These are phyloP conservation scores for Trypanosoma mega DNA, from an alignment of 208 protist species.

Conservation along the genomic window DNA sequence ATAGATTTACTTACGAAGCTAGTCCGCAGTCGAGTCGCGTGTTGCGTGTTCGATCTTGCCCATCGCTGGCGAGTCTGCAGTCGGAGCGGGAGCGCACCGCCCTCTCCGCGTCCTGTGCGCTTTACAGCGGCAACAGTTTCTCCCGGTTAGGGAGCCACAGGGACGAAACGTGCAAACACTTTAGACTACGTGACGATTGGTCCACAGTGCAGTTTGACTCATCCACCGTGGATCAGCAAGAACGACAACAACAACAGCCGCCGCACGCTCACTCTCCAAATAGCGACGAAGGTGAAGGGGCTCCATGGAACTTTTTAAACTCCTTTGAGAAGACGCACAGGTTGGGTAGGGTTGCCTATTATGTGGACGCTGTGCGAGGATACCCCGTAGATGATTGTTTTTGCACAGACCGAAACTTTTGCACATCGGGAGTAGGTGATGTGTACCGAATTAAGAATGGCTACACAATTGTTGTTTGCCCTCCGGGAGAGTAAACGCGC, in stretches of 20 bases:
- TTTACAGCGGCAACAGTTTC: neutral
- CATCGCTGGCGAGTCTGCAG: neutral
- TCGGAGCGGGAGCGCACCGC: neutral
- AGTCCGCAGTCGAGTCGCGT: neutral
- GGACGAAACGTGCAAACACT: neutral
- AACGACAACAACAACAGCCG: neutral
- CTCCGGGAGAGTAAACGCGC: too few relatives aligned
- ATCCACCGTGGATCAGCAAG: neutral
- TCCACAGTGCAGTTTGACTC: too few relatives aligned
- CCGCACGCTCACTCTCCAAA: too few relatives aligned
- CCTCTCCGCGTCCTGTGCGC: neutral
- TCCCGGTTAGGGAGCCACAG: neutral
- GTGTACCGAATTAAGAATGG: neutral
- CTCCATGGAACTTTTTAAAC: neutral
- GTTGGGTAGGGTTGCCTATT: neutral
- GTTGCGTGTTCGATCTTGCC: neutral
- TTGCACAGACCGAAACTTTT: conserved; percentile 2
- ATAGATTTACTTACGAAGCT: neutral
- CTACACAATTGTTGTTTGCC: neutral
- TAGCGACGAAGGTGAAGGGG: neutral
- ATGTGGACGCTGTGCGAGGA: neutral
- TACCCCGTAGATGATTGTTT: neutral
- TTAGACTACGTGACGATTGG: neutral
- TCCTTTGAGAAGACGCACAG: neutral
- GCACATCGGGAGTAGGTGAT: neutral